These are phyloP conservation scores for Luffa acutangula DNA, from an alignment of 306 rosid species.

Conservation along the genomic window DNA sequence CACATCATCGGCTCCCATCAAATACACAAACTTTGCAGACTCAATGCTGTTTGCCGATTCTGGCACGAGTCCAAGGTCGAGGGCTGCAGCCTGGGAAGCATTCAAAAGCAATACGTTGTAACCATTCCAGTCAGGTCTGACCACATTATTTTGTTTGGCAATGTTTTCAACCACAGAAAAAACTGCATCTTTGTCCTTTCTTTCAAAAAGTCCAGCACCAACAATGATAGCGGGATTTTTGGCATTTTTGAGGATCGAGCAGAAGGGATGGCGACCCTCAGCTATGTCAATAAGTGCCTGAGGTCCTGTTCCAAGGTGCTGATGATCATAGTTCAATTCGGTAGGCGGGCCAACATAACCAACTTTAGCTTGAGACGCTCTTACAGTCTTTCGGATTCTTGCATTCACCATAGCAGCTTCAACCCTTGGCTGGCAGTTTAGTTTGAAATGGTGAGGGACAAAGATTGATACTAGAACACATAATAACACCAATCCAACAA, in stretches of 20 bases:
- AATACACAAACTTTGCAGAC: slow-evolving; percentile 75
- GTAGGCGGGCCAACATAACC: slow-evolving; percentile 81
- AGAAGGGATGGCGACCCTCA: slow-evolving; percentile 71
- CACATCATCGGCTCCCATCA: slow-evolving; percentile 97
- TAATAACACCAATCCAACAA: background rate
- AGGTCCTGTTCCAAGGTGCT: slow-evolving; percentile 87
- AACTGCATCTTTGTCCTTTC: slow-evolving; percentile 82
- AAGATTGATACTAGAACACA: background rate
- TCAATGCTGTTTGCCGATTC: slow-evolving; percentile 65
- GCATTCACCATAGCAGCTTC: slow-evolving; percentile 99
- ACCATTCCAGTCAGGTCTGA: slow-evolving; percentile 92
- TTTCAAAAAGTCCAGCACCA: slow-evolving; percentile 77
- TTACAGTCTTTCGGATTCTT: slow-evolving; percentile 80
- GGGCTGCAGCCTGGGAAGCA: slow-evolving; percentile 98
- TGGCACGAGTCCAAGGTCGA: slow-evolving; percentile 97
- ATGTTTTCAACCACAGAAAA: slow-evolving; percentile 59
- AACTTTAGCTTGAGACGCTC: slow-evolving; percentile 65
- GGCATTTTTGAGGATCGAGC: slow-evolving; percentile 47
- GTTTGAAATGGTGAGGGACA: slow-evolving; percentile 9
- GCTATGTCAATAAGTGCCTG: slow-evolving; percentile 77
- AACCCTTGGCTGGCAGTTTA: slow-evolving; percentile 73
- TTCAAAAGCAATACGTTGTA: slow-evolving; percentile 79
- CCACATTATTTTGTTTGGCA: slow-evolving; percentile 45
- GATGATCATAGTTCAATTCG: slow-evolving; percentile 66
- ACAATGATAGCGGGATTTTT: slow-evolving; percentile 82